These are phyloP conservation scores for Luffa aegyptiaca DNA, from an alignment of 306 rosid genomes.

Conservation along the genomic window DNA sequence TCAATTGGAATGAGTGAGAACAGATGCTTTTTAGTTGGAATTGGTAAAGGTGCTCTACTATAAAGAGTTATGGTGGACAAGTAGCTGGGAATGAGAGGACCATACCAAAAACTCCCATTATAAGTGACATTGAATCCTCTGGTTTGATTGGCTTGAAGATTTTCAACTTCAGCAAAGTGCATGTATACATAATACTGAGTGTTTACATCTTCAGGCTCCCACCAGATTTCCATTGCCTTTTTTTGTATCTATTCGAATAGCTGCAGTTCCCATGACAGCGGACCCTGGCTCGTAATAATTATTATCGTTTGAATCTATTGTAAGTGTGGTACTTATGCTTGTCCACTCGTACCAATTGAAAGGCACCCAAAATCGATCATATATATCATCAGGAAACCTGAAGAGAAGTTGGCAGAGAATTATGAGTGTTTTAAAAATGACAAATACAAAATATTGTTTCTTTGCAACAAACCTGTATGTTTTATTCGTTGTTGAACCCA, in stretches of 20 bases:
- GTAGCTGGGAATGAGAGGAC: neutral
- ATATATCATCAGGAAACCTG: no score
- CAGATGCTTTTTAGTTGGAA: constrained; percentile 10
- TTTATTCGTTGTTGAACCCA: constrained; percentile 21
- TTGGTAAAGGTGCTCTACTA: no score
- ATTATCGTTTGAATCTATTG: neutral
- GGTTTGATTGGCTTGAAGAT: constrained; percentile 16
- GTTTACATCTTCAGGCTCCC: constrained; percentile 5
- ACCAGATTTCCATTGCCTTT: constrained; percentile 3
- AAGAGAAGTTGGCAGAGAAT: no score
- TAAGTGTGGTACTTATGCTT: constrained; percentile 5
- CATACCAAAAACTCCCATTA: constrained; percentile 11
- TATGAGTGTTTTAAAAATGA: no score
- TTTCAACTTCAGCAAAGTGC: constrained; percentile 43
- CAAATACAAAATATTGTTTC: no score
- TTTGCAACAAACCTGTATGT: neutral
- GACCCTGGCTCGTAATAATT: constrained; percentile 19
- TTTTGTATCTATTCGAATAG: constrained; percentile 9
- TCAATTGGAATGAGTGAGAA: constrained; percentile 16
- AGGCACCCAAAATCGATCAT: no score
- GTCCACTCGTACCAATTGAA: no score
- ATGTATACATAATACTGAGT: constrained; percentile 19
- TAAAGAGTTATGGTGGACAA: neutral
- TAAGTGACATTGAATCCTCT: constrained; percentile 32
- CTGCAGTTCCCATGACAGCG: constrained; percentile 28